Percentiles rank a stretch among this genome's conserved stretches.
Evolutionary conservation across 106 monocot genomes (phyloP).

Genomic region (Platanthera guangdongensis): DNA sequence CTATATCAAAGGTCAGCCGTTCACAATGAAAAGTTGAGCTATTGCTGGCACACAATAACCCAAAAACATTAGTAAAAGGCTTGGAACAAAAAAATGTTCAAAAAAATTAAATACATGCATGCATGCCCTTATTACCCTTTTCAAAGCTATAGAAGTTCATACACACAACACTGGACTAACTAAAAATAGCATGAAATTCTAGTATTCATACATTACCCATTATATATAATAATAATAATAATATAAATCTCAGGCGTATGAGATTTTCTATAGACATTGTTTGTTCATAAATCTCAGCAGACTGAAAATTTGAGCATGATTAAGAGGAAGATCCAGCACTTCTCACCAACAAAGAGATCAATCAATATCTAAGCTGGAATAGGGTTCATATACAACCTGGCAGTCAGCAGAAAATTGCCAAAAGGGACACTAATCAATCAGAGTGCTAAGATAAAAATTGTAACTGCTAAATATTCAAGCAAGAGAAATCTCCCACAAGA

Average conservation of each 20-base stretch:
- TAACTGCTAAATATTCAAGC: not conserved
- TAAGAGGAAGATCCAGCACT: not conserved
- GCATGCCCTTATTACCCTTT: no score
- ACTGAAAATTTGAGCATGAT: not conserved
- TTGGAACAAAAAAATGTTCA: no score
- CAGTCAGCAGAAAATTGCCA: not conserved
- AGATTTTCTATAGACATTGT: not conserved
- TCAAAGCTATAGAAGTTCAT: no score
- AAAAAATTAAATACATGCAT: no score
- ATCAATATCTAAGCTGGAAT: constrained; percentile 16
- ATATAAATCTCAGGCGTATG: not conserved
- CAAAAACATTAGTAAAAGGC: no score
- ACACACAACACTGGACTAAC: no score
- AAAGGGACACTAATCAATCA: not conserved
- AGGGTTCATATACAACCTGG: constrained; percentile 12
- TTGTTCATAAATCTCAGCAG: constrained; percentile 1
- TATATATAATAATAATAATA: not conserved
- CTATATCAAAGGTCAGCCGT: no score
- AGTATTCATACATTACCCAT: not conserved
- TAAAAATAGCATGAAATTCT: no score
- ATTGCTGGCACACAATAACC: no score
- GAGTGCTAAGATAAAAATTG: not conserved
- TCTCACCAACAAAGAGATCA: constrained; percentile 6
- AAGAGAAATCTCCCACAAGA: not conserved
- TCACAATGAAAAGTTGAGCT: no score